Base-by-base conservation (phyloP, 805 yeast genomes). In the Scheffersomyces lignosus region DNA sequence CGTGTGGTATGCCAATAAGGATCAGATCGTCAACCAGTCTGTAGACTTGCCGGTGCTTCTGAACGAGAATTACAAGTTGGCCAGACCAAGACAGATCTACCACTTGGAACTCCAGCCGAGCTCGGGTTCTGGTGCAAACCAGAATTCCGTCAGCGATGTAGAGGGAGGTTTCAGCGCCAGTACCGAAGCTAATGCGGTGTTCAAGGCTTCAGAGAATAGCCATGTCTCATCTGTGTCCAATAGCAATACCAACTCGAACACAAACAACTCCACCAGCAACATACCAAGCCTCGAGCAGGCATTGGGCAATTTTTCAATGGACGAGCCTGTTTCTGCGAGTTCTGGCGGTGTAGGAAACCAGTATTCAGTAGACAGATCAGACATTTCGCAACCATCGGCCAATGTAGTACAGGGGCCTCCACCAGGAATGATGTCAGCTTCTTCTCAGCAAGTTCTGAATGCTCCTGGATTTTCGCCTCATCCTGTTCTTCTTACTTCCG, bases 1-100 rank as follows among this genome's bases (percentile, higher is more conserved):
- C 15, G 71, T 79, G 9, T 80, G 81, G 74, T 55, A 65, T 25
- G 59, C 63, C 15, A 60, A 52, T 40, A 52, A 57, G 38, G 59
- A 49, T 33, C 47, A 43, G 16, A 52, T 58, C 31, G 45, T 60
- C 40, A 34, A 38, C 15, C 26, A 41, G 24, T 26, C 27, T 9
- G 28, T 18, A 10, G 50, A 48, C 5, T 30, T 47, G 13, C 43
- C 43, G 4, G 39, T 35, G 17, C 49, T 18, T 49, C 54, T 24
- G 44, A 53, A 42, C 31, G 71, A 64, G 33, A 49, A 52, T 34
- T 67, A 62, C 49, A 63, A 58, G 45, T 47, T 51, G 30, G 34
- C 49, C 9, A 50, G 47, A 17, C 69, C 72, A 4, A 51, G 44
- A 14, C 68, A 52, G 33, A 58, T 67, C 42, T 61, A 60, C 44